A percentile compares a stretch with the other conserved stretches of the same genome.
These are phyloP conservation scores for Wickerhamomyces sp. DNA, from an alignment of 1,139 yeast genomes.

Conservation along the genomic window DNA sequence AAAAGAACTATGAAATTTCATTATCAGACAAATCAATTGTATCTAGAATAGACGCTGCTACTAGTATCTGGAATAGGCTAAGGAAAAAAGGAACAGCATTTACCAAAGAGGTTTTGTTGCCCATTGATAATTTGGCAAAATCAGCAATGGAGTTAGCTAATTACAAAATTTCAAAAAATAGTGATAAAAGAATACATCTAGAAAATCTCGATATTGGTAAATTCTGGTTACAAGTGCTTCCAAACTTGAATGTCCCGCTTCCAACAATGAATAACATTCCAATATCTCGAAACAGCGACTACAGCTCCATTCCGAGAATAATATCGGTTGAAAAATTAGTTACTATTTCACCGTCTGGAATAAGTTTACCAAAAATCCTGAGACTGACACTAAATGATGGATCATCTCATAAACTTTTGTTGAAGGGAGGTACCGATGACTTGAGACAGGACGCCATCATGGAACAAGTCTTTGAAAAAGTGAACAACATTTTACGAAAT, in stretches of 20 bases:
- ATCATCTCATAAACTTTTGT: slow-evolving; percentile 46
- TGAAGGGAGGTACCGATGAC: slow-evolving; percentile 90
- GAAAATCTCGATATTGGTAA: slow-evolving; percentile 38
- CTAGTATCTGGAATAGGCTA: slow-evolving; percentile 38
- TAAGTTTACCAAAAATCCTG: slow-evolving; percentile 82
- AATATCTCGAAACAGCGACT: slow-evolving; percentile 35
- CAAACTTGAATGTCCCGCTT: slow-evolving; percentile 49
- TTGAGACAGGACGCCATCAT: slow-evolving; percentile 92
- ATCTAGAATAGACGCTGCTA: slow-evolving; percentile 51
- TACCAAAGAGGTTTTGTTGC: slow-evolving; percentile 28
- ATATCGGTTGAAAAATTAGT: slow-evolving; percentile 40
- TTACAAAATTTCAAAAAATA: slow-evolving; percentile 33
- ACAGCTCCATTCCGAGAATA: slow-evolving; percentile 47
- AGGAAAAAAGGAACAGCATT: slow-evolving; percentile 20
- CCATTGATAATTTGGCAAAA: slow-evolving; percentile 47
- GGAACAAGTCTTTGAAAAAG: slow-evolving; percentile 94
- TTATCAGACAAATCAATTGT: slow-evolving; percentile 32
- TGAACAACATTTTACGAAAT: slow-evolving; percentile 59
- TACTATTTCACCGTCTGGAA: slow-evolving; percentile 68
- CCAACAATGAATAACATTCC: slow-evolving; percentile 55
- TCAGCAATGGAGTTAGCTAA: slow-evolving; percentile 51
- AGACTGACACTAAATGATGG: slow-evolving; percentile 57
- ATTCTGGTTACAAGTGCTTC: slow-evolving; percentile 55
- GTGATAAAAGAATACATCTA: slow-evolving; percentile 33
- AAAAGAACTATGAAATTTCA: slow-evolving; percentile 32